Conservation (phyloP, 441 rosid genomes). For the Macaranga tanarius region DNA sequence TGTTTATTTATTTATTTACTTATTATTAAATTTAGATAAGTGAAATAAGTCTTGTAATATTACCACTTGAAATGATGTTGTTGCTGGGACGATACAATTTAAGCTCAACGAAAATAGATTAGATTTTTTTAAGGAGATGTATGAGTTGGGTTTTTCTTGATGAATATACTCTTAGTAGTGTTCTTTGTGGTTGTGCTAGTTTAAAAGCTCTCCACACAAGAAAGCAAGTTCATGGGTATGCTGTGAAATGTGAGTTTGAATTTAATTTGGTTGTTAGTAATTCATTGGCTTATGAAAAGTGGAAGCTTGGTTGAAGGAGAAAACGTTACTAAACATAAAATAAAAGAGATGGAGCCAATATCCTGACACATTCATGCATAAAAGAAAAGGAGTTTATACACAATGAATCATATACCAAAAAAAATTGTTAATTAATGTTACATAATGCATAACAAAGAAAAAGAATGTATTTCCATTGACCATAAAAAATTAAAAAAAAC, state of each 20-base stretch:
- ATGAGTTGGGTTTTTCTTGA: conserved; percentile 50
- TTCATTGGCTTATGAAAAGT: conserved; percentile 76
- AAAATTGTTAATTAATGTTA: no score
- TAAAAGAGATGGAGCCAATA: no score
- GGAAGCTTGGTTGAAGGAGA: conserved; percentile 67
- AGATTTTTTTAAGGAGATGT: conserved; percentile 55
- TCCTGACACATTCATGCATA: no score
- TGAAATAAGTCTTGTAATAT: no score
- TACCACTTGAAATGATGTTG: conserved; percentile 79
- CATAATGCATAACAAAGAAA: no score
- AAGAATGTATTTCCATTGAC: no score
- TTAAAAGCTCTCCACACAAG: conserved; percentile 47
- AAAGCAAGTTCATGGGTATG: conserved; percentile 58
- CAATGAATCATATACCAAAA: no score
- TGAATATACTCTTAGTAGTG: no score
- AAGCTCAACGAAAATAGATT: conserved; percentile 68
- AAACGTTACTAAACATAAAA: conserved; percentile 47
- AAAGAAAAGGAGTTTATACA: no score
- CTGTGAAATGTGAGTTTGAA: conserved; percentile 56
- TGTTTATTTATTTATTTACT: no score
- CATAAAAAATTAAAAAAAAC: no score
- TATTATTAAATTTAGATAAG: no score
- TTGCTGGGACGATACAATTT: conserved; percentile 54
- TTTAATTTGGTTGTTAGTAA: conserved; percentile 61
- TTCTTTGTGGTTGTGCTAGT: conserved; percentile 77